phyloP scores from a whole-genome alignment of 192 early-diverging fungal species.

The Backusella westeae region DNA sequence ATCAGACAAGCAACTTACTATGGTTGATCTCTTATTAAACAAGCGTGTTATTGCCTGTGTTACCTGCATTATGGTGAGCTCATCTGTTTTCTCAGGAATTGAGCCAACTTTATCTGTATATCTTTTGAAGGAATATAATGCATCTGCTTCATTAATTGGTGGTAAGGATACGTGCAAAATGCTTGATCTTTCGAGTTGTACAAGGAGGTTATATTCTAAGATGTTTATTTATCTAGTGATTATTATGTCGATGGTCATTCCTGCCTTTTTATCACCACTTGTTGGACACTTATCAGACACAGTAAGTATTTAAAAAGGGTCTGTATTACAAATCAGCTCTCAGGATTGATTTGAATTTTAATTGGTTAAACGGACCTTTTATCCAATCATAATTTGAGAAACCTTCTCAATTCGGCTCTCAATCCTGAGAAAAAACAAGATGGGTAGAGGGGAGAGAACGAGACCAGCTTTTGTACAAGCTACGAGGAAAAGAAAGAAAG shows the following conservation, averaged over 20 bases:
- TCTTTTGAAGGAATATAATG: conserved; percentile 37
- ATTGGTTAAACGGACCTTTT: not conserved
- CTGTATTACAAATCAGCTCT: not conserved
- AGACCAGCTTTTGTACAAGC: not conserved
- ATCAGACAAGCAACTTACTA: conserved; percentile 28
- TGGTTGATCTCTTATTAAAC: conserved; percentile 42
- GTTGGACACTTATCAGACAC: conserved; percentile 55
- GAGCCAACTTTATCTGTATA: conserved; percentile 58
- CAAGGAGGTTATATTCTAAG: not conserved
- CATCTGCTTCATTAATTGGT: conserved; percentile 42
- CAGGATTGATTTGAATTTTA: not conserved
- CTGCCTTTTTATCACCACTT: conserved; percentile 57
- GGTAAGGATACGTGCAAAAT: conserved; percentile 5
- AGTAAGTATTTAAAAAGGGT: not conserved
- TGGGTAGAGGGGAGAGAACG: not conserved
- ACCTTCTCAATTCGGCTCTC: not conserved
- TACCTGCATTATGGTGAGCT: conserved; percentile 41
- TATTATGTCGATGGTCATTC: conserved; percentile 67
- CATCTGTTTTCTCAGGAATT: conserved; percentile 51
- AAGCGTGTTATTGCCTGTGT: conserved; percentile 46
- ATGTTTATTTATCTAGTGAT: conserved; percentile 41
- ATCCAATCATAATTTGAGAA: not conserved
- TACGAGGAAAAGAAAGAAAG: not conserved
- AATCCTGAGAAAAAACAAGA: no score
- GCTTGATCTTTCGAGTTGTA: not conserved